Evolutionary conservation across 768 basidiomycete genomes (phyloP).

Genomic region (Hydnomerulius pinastri): DNA sequence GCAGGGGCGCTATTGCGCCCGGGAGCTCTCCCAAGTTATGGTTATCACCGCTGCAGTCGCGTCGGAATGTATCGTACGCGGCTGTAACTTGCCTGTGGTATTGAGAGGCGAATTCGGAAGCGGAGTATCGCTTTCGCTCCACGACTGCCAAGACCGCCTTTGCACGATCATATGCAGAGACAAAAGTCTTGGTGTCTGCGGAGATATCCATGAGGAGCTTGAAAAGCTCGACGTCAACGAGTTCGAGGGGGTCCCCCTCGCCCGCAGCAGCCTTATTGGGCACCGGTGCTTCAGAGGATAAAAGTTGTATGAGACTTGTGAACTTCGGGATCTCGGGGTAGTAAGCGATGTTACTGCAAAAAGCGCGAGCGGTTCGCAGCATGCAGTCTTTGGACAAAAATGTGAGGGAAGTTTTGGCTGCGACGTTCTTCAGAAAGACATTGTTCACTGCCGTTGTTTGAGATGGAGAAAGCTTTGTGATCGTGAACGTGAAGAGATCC

Average conservation of each 20-base stretch:
- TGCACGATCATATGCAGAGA: background rate
- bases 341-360: background rate
- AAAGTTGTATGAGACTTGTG: background rate
- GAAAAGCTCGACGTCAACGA: slow-evolving; percentile 7
- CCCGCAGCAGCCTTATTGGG: background rate
- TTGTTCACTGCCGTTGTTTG: slow-evolving; percentile 6
- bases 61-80: background rate
- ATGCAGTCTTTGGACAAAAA: slow-evolving; percentile 4
- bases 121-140: background rate
- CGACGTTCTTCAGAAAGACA: slow-evolving; percentile 2
- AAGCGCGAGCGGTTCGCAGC: slow-evolving; percentile 3
- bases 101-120: slow-evolving; percentile 1
- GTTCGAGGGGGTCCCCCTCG: background rate
- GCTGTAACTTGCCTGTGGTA: background rate
- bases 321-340: background rate
- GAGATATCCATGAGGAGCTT: slow-evolving; percentile 6
- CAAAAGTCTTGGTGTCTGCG: background rate
- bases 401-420: background rate
- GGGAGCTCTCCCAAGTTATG: background rate
- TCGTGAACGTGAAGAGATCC: slow-evolving; percentile 31
- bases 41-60: background rate
- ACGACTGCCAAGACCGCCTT: background rate
- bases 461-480: slow-evolving; percentile 25
- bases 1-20: background rate
- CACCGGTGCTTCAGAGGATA: background rate